Evolutionary conservation across 352 stramenopile genomes (phyloP).

Genomic region (Phytophthora tubulina): DNA sequence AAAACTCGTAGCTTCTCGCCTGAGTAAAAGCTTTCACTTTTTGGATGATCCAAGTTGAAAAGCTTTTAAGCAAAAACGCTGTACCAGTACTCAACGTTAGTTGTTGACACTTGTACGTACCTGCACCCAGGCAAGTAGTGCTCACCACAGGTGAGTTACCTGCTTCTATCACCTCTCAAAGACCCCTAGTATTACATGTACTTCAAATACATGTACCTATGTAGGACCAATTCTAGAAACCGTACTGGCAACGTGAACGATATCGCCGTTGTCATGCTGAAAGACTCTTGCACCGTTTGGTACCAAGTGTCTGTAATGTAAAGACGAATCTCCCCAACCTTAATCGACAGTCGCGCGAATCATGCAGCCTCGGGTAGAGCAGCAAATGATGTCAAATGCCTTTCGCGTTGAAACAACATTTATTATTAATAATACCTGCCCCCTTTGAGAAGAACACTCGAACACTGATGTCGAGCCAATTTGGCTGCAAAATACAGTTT

Average conservation of each 20-base stretch:
- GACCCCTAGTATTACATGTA: too few relatives aligned
- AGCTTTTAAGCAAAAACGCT: not conserved
- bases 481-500: slow-evolving; percentile 24
- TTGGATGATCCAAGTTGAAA: not conserved
- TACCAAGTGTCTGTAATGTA: not conserved
- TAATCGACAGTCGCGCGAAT: slow-evolving; percentile 4
- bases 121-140: too few relatives aligned
- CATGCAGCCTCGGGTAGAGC: not conserved
- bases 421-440: not conserved
- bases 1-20: not conserved
- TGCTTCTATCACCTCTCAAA: too few relatives aligned
- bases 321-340: slow-evolving; percentile 2
- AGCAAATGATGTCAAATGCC: slow-evolving; percentile 15
- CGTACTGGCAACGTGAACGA: too few relatives aligned
- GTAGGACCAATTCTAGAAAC: too few relatives aligned
- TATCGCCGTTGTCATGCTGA: not conserved
- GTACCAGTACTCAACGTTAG: too few relatives aligned
- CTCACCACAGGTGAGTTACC: too few relatives aligned
- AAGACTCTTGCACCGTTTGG: not conserved
- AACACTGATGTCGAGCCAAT: not conserved
- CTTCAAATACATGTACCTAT: too few relatives aligned
- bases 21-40: not conserved
- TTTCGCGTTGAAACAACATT: not conserved
- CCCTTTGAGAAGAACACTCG: not conserved
- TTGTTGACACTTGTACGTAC: too few relatives aligned